phyloP scores from a whole-genome alignment of 2,329 filamentous ascomycete species.

The Penicillium sp. region DNA sequence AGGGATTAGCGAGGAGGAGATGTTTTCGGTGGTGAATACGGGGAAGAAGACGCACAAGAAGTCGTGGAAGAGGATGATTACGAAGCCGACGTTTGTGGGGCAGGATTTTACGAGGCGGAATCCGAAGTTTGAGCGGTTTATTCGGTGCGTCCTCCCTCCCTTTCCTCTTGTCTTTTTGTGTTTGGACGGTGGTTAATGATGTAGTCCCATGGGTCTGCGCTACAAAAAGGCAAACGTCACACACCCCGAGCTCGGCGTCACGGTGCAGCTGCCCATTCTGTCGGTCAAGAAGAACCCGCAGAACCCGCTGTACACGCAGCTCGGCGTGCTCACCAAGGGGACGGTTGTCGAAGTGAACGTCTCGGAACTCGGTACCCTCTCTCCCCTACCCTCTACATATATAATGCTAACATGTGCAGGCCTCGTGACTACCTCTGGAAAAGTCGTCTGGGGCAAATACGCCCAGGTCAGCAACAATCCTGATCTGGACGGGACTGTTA shows the following conservation, averaged over 20 bases:
- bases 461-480: conserved; percentile 60
- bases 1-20: conserved; percentile 91
- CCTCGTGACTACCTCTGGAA: conserved; percentile 83
- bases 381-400: background rate
- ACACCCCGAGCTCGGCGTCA: conserved; percentile 77
- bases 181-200: background rate
- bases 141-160: conserved; percentile 40
- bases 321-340: conserved; percentile 84
- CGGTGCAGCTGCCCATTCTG: conserved; percentile 79
- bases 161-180: background rate
- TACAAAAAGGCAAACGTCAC: conserved; percentile 74
- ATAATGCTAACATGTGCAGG: conserved; percentile 43
- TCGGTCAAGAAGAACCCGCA: conserved; percentile 81
- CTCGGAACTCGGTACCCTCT: conserved; percentile 58
- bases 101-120: conserved; percentile 84
- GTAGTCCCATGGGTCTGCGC: conserved; percentile 64
- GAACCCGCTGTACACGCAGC: conserved; percentile 85
- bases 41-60: conserved; percentile 93
- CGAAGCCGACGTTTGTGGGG: conserved; percentile 84
- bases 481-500: conserved; percentile 62
- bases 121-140: conserved; percentile 71
- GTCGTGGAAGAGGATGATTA: conserved; percentile 63
- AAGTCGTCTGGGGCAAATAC: conserved; percentile 88
- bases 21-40: conserved; percentile 95
- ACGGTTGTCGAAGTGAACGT: conserved; percentile 90